phyloP scores from a whole-genome alignment of 2,329 filamentous ascomycete species.

The Pseudocercospora fuligena region DNA sequence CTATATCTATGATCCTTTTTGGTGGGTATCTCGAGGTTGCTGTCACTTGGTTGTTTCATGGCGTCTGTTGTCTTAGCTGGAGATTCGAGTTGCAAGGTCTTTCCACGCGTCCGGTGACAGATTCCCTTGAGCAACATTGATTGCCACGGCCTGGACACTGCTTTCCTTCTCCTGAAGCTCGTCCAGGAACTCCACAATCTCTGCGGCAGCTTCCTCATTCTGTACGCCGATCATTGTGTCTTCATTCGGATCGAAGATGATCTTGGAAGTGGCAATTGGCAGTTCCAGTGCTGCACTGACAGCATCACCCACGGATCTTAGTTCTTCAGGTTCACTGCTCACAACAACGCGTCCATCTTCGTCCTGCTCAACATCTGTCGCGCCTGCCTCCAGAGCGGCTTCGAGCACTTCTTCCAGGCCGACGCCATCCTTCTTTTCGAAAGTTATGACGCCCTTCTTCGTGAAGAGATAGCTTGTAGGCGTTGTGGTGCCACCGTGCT shows the following conservation, averaged over 20 bases:
- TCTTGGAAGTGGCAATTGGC: slow-evolving; percentile 74
- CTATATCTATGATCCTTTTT: not conserved
- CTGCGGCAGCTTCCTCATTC: slow-evolving; percentile 58
- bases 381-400: slow-evolving; percentile 82
- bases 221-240: slow-evolving; percentile 73
- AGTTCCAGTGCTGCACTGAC: slow-evolving; percentile 68
- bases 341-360: slow-evolving; percentile 73
- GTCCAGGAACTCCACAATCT: slow-evolving; percentile 65
- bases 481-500: slow-evolving; percentile 69
- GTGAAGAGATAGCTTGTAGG: slow-evolving; percentile 85
- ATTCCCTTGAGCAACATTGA: slow-evolving; percentile 61
- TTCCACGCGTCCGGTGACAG: slow-evolving; percentile 35
- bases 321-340: slow-evolving; percentile 69
- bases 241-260: slow-evolving; percentile 82
- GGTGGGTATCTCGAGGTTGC: not conserved
- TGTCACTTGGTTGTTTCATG: not conserved
- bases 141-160: slow-evolving; percentile 78
- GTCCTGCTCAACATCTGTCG: slow-evolving; percentile 72
- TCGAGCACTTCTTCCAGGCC: slow-evolving; percentile 76
- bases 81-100: slow-evolving; percentile 33
- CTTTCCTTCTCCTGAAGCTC: slow-evolving; percentile 66
- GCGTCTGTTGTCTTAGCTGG: slow-evolving; percentile 8
- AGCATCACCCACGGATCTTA: slow-evolving; percentile 66
- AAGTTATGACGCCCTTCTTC: slow-evolving; percentile 74
- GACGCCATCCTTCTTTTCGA: slow-evolving; percentile 63